phyloP scores from a whole-genome alignment of 179 eudicot species.

The Actinidia chinensis region DNA sequence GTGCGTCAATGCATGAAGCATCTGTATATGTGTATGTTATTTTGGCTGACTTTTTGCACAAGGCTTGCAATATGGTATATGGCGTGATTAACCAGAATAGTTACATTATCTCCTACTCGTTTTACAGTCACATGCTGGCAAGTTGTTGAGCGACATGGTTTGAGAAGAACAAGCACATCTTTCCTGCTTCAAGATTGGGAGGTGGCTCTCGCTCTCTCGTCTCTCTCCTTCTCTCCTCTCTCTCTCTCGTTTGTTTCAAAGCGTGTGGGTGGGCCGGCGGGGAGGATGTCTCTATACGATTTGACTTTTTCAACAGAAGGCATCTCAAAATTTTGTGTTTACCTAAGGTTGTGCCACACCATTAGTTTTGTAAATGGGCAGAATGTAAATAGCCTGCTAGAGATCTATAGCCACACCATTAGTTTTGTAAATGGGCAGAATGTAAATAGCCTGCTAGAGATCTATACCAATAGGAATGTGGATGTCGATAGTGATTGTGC shows the following conservation, averaged over 20 bases:
- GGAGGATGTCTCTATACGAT: background rate
- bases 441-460: background rate
- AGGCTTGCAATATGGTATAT: background rate
- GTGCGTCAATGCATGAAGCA: background rate
- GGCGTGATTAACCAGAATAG: background rate
- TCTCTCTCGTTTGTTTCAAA: background rate
- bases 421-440: background rate
- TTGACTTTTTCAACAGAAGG: background rate
- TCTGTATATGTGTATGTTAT: background rate
- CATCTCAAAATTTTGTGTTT: background rate
- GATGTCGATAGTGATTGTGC: background rate
- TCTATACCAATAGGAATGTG: background rate
- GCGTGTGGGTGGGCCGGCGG: too few species aligned
- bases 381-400: background rate
- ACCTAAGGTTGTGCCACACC: background rate
- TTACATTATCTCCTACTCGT: background rate
- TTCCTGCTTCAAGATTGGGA: conserved; percentile 98
- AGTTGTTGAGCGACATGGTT: conserved; percentile 99
- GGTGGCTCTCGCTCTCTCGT: conserved; percentile 31
- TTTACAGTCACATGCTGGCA: conserved; percentile 95
- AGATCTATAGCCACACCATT: background rate
- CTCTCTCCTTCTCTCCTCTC: conserved; percentile 14
- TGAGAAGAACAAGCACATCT: conserved; percentile 95
- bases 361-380: background rate
- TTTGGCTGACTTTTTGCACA: background rate